Conservation (phyloP, 371 early-diverging fungal genomes). For the Blyttiomyces sp. region DNA sequence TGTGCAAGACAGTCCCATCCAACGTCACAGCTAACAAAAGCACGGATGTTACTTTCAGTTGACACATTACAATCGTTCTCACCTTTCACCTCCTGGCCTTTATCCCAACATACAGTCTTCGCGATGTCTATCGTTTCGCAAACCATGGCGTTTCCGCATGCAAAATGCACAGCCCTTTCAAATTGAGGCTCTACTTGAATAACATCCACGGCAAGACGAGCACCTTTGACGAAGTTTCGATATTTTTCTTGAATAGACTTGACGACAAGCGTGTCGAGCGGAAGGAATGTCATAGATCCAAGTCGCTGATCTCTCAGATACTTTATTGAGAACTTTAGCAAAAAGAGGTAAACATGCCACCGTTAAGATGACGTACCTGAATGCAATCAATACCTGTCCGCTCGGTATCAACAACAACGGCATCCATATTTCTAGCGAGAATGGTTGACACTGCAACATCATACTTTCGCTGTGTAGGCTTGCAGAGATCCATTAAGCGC, state of each 20-base stretch:
- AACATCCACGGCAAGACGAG: conserved; percentile 84
- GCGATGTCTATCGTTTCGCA: conserved; percentile 86
- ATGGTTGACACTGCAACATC: conserved; percentile 74
- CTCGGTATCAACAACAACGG: conserved; percentile 59
- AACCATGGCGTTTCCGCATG: conserved; percentile 84
- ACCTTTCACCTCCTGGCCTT: conserved; percentile 79
- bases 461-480: conserved; percentile 91
- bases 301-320: conserved; percentile 91
- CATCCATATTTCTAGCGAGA: conserved; percentile 53
- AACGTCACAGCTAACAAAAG: conserved; percentile 70
- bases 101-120: conserved; percentile 77
- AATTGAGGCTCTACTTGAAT: conserved; percentile 76
- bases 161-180: conserved; percentile 80
- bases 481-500: conserved; percentile 83
- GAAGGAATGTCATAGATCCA: conserved; percentile 93
- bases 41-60: neutral
- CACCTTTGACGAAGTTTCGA: conserved; percentile 69
- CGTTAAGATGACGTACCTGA: conserved; percentile 21
- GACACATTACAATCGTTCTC: conserved; percentile 2
- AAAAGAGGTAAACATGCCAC: neutral
- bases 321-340: conserved; percentile 16
- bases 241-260: conserved; percentile 77
- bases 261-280: conserved; percentile 74
- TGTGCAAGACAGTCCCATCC: conserved; percentile 94
- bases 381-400: conserved; percentile 61